Conservation (phyloP, 352 stramenopile genomes). For the Globisporangium cylindrosporum region DNA sequence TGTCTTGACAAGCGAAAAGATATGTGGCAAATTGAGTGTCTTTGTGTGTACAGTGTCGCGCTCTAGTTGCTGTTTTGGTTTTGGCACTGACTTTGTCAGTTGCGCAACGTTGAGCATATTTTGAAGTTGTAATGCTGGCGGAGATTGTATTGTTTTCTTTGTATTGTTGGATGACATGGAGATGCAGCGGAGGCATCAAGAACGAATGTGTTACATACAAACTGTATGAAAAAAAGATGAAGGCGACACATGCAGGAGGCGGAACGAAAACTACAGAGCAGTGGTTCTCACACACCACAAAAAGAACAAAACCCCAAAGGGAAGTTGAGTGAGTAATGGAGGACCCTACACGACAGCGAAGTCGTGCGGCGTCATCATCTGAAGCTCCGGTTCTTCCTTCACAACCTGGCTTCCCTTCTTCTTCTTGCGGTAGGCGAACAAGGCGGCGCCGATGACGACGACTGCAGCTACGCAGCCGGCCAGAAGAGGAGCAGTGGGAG, state of each 20-base stretch:
- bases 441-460: constrained; percentile 1
- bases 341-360: constrained; percentile 4
- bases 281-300: neutral
- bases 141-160: neutral
- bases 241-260: neutral
- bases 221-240: neutral
- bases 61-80: too few species aligned
- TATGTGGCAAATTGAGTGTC: too few species aligned
- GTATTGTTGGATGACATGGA: neutral
- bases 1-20: too few species aligned
- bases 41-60: too few species aligned
- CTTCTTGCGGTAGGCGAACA: constrained; percentile 7
- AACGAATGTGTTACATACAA: neutral
- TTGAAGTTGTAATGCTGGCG: neutral
- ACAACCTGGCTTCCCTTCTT: neutral
- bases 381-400: neutral
- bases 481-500: neutral
- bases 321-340: neutral
- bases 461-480: neutral
- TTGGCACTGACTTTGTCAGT: too few species aligned
- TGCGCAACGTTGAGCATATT: too few species aligned
- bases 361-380: constrained; percentile 1
- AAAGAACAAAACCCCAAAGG: neutral
- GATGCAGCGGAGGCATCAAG: neutral
- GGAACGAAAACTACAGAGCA: neutral